These are phyloP conservation scores for Teratosphaeria viscida DNA, from an alignment of 2,329 filamentous ascomycete species.

Conservation along the genomic window DNA sequence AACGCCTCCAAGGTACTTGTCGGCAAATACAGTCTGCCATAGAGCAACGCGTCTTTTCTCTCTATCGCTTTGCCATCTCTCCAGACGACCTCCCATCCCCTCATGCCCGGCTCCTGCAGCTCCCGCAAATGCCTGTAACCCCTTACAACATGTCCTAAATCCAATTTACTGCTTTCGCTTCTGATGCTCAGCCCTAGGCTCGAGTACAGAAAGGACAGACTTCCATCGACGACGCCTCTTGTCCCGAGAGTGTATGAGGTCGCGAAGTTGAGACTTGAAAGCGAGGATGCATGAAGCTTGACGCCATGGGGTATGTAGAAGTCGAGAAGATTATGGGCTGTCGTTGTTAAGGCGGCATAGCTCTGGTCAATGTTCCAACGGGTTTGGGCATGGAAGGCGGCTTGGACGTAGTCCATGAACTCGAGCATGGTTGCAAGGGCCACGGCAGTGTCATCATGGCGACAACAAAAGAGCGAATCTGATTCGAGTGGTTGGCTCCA, in stretches of 20 bases:
- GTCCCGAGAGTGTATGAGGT: conserved; percentile 88
- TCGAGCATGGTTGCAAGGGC: conserved; percentile 58
- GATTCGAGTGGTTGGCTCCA: background rate
- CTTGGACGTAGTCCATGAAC: conserved; percentile 95
- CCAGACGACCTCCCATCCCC: conserved; percentile 43
- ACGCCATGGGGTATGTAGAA: conserved; percentile 79
- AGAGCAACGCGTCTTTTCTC: conserved; percentile 53
- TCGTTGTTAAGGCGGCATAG: conserved; percentile 76
- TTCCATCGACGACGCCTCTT: conserved; percentile 85
- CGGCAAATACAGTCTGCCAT: conserved; percentile 72
- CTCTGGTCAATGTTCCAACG: conserved; percentile 88
- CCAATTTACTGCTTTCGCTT: conserved; percentile 63
- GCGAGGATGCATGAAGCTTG: conserved; percentile 76
- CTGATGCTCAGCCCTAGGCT: conserved; percentile 61
- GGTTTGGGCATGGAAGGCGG: conserved; percentile 76
- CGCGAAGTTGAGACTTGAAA: conserved; percentile 85
- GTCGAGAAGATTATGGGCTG: conserved; percentile 74
- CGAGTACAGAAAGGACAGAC: conserved; percentile 93
- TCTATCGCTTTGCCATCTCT: conserved; percentile 39
- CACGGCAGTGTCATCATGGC: background rate
- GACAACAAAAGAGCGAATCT: background rate
- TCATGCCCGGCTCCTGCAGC: conserved; percentile 36
- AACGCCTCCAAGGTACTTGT: conserved; percentile 78
- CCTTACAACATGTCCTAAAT: conserved; percentile 65
- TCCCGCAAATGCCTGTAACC: conserved; percentile 73